Percentiles rank a stretch among this genome's conserved stretches.
Conservation (phyloP, 805 yeast species). For the Zygosaccharomyces kombuchaensis region DNA sequence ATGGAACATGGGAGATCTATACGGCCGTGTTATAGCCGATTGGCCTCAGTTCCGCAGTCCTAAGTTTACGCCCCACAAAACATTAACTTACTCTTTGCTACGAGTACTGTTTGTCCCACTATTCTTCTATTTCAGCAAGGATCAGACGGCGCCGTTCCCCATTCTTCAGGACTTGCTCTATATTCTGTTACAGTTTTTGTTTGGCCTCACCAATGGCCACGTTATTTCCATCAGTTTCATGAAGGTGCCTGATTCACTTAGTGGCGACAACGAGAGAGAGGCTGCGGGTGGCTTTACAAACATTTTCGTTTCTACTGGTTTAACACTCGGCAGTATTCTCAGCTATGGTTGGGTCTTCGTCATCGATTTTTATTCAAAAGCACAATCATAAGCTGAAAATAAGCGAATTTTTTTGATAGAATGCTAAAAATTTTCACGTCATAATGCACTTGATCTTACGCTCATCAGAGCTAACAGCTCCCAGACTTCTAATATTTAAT, state of each 20-base stretch:
- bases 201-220: slow-evolving; percentile 89
- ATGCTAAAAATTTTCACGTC: neutral
- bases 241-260: slow-evolving; percentile 58
- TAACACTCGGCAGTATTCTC: slow-evolving; percentile 71
- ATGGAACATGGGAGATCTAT: slow-evolving; percentile 88
- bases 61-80: slow-evolving; percentile 25
- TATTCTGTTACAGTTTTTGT: slow-evolving; percentile 62
- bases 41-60: slow-evolving; percentile 23
- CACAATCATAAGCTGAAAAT: neutral
- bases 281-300: slow-evolving; percentile 95
- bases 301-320: slow-evolving; percentile 70
- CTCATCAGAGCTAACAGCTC: too few species aligned
- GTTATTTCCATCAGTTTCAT: slow-evolving; percentile 74
- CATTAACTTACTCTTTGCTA: slow-evolving; percentile 51
- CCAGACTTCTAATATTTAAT: too few species aligned
- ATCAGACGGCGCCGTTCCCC: slow-evolving; percentile 30
- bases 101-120: slow-evolving; percentile 65
- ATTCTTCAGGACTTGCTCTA: slow-evolving; percentile 62
- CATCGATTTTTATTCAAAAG: slow-evolving; percentile 11
- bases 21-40: slow-evolving; percentile 69
- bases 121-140: slow-evolving; percentile 63
- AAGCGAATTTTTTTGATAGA: neutral
- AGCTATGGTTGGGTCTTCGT: slow-evolving; percentile 60
- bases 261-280: slow-evolving; percentile 63
- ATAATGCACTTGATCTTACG: too few species aligned